A percentile compares a stretch with the other conserved stretches of the same genome.
Conservation (phyloP, 2,329 filamentous ascomycete species). For the Dichotomopilus funicola region DNA sequence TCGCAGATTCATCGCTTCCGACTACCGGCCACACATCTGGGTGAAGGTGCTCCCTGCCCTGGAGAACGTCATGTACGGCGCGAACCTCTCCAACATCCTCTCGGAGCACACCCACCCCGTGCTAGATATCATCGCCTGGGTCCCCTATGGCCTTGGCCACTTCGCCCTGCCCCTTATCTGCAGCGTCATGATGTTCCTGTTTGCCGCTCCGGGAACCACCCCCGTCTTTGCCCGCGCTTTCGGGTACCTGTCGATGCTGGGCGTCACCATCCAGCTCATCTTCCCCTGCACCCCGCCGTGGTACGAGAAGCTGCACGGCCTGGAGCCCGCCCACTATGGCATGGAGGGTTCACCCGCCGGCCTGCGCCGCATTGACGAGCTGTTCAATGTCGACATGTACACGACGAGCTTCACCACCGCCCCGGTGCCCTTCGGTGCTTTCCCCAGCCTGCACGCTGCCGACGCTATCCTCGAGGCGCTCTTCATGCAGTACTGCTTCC, state of each 20-base stretch:
- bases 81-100: constrained; percentile 91
- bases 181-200: constrained; percentile 76
- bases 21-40: constrained; percentile 90
- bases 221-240: constrained; percentile 82
- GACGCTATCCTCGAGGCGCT: constrained; percentile 84
- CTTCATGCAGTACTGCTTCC: constrained; percentile 91
- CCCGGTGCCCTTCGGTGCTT: constrained; percentile 88
- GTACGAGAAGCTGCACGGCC: constrained; percentile 91
- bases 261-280: constrained; percentile 79
- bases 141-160: constrained; percentile 88
- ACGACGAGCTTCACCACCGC: constrained; percentile 87
- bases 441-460: constrained; percentile 86
- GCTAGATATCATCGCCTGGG: constrained; percentile 83
- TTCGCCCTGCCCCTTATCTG: constrained; percentile 79
- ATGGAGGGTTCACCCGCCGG: constrained; percentile 87
- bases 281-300: constrained; percentile 94
- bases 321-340: constrained; percentile 86
- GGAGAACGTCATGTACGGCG: constrained; percentile 93
- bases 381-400: constrained; percentile 90
- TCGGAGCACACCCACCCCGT: constrained; percentile 80
- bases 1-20: constrained; percentile 74
- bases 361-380: constrained; percentile 76
- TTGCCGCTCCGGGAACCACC: constrained; percentile 76
- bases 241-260: constrained; percentile 85
- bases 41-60: constrained; percentile 89